Percentiles rank a stretch among this genome's conserved stretches.
Conservation (phyloP, 1,139 yeast species). For the Meyerozyma guilliermondii region DNA sequence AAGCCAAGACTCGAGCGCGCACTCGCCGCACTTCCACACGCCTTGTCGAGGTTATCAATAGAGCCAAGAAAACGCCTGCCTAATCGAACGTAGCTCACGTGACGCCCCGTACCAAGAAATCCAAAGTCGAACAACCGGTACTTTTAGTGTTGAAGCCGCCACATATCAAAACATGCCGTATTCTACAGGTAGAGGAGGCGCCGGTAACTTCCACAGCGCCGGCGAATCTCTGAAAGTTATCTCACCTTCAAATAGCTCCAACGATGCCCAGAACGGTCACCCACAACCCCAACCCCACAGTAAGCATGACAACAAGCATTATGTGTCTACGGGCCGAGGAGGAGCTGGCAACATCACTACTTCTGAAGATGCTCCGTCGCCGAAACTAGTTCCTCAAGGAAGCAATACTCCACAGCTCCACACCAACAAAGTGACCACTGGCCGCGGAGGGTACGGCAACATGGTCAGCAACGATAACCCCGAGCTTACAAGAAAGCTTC, state of each 20-base stretch:
- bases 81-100: not conserved
- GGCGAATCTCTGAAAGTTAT: conserved; percentile 9
- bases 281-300: conserved; percentile 1
- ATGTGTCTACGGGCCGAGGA: conserved; percentile 71
- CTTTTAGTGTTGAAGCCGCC: too few relatives aligned
- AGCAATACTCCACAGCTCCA: conserved; percentile 59
- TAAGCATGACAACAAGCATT: conserved; percentile 27
- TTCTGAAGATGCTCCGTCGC: conserved; percentile 43
- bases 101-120: not conserved
- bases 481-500: conserved; percentile 56
- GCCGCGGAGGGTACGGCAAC: conserved; percentile 80
- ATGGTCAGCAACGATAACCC: conserved; percentile 66
- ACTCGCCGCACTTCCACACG: not conserved
- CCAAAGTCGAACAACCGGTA: too few relatives aligned
- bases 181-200: conserved; percentile 23
- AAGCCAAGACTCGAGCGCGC: not conserved
- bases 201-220: conserved; percentile 19
- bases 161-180: too few relatives aligned
- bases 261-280: not conserved
- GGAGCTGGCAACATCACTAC: conserved; percentile 71
- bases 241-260: conserved; percentile 15
- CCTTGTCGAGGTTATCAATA: not conserved
- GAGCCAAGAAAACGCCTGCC: not conserved
- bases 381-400: conserved; percentile 54
- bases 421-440: conserved; percentile 61